Base-by-base conservation (phyloP, 2,329 filamentous ascomycete genomes). In the Aspergillus felis region DNA sequence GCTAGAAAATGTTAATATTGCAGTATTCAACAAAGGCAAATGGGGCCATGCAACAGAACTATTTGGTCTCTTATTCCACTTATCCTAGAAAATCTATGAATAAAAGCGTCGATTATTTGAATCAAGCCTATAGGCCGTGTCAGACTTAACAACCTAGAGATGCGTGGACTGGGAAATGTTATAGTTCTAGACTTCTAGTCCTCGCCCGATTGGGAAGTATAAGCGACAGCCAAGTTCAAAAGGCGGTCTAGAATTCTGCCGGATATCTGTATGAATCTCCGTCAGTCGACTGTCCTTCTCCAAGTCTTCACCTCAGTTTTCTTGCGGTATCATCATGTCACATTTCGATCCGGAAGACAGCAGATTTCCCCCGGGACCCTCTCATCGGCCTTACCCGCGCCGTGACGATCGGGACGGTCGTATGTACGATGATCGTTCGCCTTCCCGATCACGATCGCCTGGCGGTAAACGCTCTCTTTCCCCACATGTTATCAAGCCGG, bases 361-460 rank as follows among this genome's bases (percentile, higher is more conserved):
- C 47, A 66, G 67, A 47, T 64, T 66, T 44, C 56, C 62, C 17
- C 53, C 66, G 9, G 68, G 63, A 7, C 56, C 64, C 6, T n/a
- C 56, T 3, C 52, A 65, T n/a, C 58, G 71, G 51, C 64, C 64
- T 0, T 67, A 68, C 47, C 66, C 66, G 51, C 63, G 65, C 51
- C 66, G 64, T 54, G 69, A 74, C 51, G 72, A 78, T 55, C 68
- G 71, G 54, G 75, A 78, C 52, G 76, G 74, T 51, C 69, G 71
- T 52, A 78, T 79, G 72, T 80, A 80, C 62, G 77, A 80, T 62
- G 79, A 80, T 59, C 71, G 68, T 55, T 71, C 74, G 41, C 69
- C 64, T 56, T 74, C 75, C 38, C 69, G 68, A 64, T 78, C 77
- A 56, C 73, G 71, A 55, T 75, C 75, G 57, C 76, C 76, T 69